phyloP scores from a whole-genome alignment of 306 rosid genomes.

The Dryas drummondii region DNA sequence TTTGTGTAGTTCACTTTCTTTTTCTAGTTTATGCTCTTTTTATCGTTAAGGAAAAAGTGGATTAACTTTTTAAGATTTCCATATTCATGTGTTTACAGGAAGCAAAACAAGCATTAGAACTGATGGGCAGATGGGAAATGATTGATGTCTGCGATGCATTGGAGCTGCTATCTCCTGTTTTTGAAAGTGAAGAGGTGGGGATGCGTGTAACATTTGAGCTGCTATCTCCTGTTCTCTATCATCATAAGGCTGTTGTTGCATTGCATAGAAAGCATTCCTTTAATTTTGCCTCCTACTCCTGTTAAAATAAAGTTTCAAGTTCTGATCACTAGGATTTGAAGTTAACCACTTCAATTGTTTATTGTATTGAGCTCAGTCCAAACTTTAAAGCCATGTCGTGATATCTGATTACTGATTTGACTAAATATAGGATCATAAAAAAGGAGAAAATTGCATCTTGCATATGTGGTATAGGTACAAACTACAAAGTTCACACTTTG shows the following conservation, averaged over 20 bases:
- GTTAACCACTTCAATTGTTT: background rate
- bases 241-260: background rate
- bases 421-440: background rate
- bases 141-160: constrained; percentile 95
- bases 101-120: constrained; percentile 92
- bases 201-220: background rate
- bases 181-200: constrained; percentile 95
- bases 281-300: background rate
- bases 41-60: background rate
- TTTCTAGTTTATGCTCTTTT: background rate
- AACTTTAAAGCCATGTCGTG: background rate
- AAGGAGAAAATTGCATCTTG: constrained; percentile 8
- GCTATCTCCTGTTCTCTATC: background rate
- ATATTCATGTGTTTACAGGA: constrained; percentile 61
- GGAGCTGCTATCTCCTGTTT: constrained; percentile 93
- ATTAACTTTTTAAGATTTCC: constrained; percentile 1
- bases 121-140: constrained; percentile 93
- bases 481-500: background rate
- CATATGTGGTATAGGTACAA: constrained; percentile 1
- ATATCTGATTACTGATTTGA: constrained; percentile 6
- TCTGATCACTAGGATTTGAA: background rate
- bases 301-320: background rate
- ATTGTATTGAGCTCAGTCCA: background rate
- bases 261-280: background rate
- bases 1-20: background rate